A percentile compares a stretch with the other conserved stretches of the same genome.
Evolutionary conservation across 306 rosid species (phyloP).

Genomic region (Ormosia emarginata): DNA sequence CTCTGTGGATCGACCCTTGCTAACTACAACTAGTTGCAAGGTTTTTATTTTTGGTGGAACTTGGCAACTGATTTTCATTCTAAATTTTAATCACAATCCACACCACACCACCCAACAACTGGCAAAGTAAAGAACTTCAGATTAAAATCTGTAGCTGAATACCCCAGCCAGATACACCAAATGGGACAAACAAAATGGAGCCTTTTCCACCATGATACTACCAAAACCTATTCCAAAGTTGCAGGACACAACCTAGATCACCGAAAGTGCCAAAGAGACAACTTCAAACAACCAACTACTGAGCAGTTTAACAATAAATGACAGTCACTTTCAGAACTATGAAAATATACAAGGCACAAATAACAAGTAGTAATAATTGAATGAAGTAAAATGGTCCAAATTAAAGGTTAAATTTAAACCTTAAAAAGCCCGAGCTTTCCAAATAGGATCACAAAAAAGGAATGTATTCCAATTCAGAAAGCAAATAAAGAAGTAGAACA

Average conservation of each 20-base stretch:
- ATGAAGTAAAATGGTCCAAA: neutral
- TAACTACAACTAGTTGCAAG: too few species aligned
- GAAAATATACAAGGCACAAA: neutral
- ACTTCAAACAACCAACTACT: neutral
- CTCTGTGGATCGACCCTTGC: too few species aligned
- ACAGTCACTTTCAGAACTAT: neutral
- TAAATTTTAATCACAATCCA: too few species aligned
- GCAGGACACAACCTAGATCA: neutral
- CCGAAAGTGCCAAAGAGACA: neutral
- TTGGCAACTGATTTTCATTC: too few species aligned
- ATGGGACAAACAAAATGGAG: neutral
- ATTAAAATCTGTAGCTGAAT: neutral
- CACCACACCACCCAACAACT: neutral
- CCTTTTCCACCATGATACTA: neutral
- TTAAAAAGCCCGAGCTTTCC: neutral
- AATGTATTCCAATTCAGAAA: neutral
- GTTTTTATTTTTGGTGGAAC: too few species aligned
- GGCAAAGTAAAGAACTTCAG: neutral
- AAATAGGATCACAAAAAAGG: neutral
- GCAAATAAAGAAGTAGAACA: neutral
- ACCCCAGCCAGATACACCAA: neutral
- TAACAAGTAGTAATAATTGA: neutral
- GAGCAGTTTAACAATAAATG: neutral
- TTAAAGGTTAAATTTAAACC: neutral
- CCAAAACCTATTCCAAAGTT: neutral